A percentile compares a stretch with the other conserved stretches of the same genome.
These are phyloP conservation scores for Colletotrichum phormii DNA, from an alignment of 2,329 filamentous ascomycete genomes.

Conservation along the genomic window DNA sequence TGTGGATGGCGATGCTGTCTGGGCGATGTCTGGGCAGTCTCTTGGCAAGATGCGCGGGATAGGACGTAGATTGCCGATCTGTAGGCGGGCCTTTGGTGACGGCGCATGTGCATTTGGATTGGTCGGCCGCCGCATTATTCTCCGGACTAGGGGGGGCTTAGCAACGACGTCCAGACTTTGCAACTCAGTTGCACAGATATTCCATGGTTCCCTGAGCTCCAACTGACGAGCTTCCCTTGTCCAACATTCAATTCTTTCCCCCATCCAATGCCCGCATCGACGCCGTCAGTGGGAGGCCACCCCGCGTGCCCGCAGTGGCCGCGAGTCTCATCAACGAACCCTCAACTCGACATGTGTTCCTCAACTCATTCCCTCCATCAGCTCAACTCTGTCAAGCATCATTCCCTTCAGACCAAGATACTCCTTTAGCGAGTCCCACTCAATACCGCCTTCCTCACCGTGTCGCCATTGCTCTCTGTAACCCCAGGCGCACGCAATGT, in stretches of 20 bases:
- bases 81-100: conserved; percentile 21
- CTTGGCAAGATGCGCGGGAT: conserved; percentile 39
- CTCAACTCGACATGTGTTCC: conserved; percentile 18
- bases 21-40: conserved; percentile 36
- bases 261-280: conserved; percentile 22
- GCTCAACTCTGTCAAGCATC: conserved; percentile 87
- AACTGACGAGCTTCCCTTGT: conserved; percentile 31
- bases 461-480: conserved; percentile 84
- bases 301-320: not conserved
- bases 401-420: conserved; percentile 87
- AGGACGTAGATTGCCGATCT: conserved; percentile 39
- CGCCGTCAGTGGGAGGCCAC: conserved; percentile 2
- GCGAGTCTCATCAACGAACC: conserved; percentile 32
- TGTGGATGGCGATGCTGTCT: conserved; percentile 34
- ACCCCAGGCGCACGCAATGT: conserved; percentile 89
- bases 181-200: conserved; percentile 13
- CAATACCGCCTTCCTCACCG: conserved; percentile 90
- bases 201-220: conserved; percentile 26
- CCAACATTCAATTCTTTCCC: not conserved
- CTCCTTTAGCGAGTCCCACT: conserved; percentile 89
- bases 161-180: conserved; percentile 33
- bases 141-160: conserved; percentile 37
- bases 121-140: conserved; percentile 34
- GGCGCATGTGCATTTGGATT: conserved; percentile 32
- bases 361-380: conserved; percentile 88